Percentiles rank a stretch among this genome's conserved stretches.
Conservation (phyloP, 2,329 filamentous ascomycete genomes). For the Talaromyces sp. region DNA sequence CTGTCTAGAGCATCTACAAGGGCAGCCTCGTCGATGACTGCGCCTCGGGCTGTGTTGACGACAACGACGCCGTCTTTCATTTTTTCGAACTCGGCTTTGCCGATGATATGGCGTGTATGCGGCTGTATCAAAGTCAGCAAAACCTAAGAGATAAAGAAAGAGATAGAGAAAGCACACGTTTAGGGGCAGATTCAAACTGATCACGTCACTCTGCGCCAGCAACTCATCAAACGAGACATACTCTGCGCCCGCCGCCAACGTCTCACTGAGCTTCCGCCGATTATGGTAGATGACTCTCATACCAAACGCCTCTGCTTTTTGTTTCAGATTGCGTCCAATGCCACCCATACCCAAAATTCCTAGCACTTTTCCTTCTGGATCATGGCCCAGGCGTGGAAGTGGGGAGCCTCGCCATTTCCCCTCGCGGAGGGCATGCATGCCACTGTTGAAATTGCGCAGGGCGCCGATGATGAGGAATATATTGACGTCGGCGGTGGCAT, state of each 20-base stretch:
- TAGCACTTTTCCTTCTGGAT: constrained; percentile 71
- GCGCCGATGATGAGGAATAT: constrained; percentile 79
- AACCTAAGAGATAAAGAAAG: neutral
- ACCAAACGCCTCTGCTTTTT: constrained; percentile 67
- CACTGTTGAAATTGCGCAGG: constrained; percentile 64
- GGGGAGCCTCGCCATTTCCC: constrained; percentile 61
- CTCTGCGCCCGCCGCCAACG: constrained; percentile 36
- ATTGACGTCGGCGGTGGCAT: constrained; percentile 74
- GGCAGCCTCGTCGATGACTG: constrained; percentile 74
- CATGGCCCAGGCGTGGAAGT: constrained; percentile 58
- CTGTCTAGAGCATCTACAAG: constrained; percentile 66
- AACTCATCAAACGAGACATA: constrained; percentile 66
- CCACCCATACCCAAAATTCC: constrained; percentile 84
- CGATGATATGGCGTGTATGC: constrained; percentile 70
- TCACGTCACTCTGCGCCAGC: constrained; percentile 63
- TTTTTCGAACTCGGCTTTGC: constrained; percentile 60
- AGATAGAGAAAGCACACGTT: constrained; percentile 56
- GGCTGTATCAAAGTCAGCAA: constrained; percentile 28
- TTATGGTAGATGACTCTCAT: constrained; percentile 75
- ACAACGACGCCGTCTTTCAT: constrained; percentile 76
- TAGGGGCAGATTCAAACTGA: constrained; percentile 74
- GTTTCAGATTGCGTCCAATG: constrained; percentile 71
- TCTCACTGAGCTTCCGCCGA: constrained; percentile 53
- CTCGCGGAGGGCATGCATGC: constrained; percentile 59
- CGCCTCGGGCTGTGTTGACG: constrained; percentile 77